Conservation (phyloP, 2,329 filamentous ascomycete species). For the Alternaria tenuissima region DNA sequence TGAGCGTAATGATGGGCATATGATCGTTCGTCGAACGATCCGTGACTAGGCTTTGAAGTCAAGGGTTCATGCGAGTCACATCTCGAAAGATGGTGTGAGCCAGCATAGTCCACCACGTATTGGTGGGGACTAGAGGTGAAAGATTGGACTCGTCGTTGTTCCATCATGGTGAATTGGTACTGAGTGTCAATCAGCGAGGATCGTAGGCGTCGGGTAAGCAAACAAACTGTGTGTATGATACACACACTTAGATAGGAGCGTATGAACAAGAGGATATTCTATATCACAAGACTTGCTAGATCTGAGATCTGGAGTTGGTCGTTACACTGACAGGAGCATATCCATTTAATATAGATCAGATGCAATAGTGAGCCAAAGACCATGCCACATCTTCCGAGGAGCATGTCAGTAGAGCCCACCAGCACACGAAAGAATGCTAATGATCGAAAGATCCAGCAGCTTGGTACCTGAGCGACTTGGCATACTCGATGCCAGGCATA, state of each 20-base stretch:
- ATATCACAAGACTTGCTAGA: background rate
- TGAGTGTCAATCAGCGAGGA: slow-evolving; percentile 3
- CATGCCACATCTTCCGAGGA: slow-evolving; percentile 11
- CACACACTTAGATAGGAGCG: background rate
- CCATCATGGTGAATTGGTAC: slow-evolving; percentile 12
- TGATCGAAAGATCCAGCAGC: slow-evolving; percentile 22
- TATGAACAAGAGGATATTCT: background rate
- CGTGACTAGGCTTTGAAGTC: slow-evolving; percentile 9
- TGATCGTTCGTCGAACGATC: slow-evolving; percentile 13
- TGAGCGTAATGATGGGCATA: slow-evolving; percentile 7
- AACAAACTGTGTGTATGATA: slow-evolving; percentile 1
- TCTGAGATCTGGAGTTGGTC: slow-evolving; percentile 4
- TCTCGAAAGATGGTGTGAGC: slow-evolving; percentile 4
- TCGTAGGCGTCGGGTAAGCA: background rate
- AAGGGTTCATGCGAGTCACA: slow-evolving; percentile 6
- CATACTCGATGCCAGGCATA: slow-evolving; percentile 17
- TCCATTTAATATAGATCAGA: slow-evolving; percentile 19
- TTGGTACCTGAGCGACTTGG: slow-evolving; percentile 29
- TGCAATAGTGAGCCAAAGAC: slow-evolving; percentile 8
- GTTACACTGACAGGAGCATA: slow-evolving; percentile 1
- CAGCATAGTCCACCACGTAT: slow-evolving; percentile 10
- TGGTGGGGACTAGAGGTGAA: slow-evolving; percentile 21
- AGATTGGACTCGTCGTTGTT: slow-evolving; percentile 15
- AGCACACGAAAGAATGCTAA: slow-evolving; percentile 20
- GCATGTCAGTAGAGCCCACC: slow-evolving; percentile 1